phyloP scores from a whole-genome alignment of 805 yeast genomes.

The Ogataea trehaloabstinens region DNA sequence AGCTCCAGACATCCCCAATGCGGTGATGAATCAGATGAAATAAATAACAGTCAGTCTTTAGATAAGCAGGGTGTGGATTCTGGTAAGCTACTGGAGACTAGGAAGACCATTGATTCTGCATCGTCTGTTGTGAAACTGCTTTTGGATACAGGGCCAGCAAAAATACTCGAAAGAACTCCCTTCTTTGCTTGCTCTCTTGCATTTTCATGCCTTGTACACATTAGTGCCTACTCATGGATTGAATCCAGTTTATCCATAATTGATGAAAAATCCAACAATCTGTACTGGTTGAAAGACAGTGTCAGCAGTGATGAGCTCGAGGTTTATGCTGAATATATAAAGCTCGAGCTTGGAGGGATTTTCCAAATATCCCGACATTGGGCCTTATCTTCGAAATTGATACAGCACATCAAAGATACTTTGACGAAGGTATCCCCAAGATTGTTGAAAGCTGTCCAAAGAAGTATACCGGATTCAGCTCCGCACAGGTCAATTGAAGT shows the following conservation, averaged over 20 bases:
- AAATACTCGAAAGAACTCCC: conserved; percentile 46
- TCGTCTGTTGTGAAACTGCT: conserved; percentile 45
- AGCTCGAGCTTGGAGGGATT: conserved; percentile 47
- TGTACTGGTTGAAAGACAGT: conserved; percentile 22
- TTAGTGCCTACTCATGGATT: conserved; percentile 54
- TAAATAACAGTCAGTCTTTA: conserved; percentile 30
- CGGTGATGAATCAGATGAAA: conserved; percentile 28
- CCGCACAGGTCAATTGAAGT: conserved; percentile 6
- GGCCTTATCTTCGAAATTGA: conserved; percentile 46
- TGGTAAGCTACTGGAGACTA: conserved; percentile 48
- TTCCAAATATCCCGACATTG: conserved; percentile 51
- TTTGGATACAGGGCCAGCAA: conserved; percentile 46
- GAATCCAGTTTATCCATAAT: conserved; percentile 34
- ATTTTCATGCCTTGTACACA: conserved; percentile 49
- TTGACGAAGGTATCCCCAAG: conserved; percentile 41
- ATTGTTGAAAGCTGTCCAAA: conserved; percentile 36
- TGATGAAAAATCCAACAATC: conserved; percentile 9
- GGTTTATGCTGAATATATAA: conserved; percentile 46
- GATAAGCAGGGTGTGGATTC: conserved; percentile 38
- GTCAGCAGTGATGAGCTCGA: conserved; percentile 38
- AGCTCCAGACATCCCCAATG: conserved; percentile 41
- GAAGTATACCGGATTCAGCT: conserved; percentile 26
- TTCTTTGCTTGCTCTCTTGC: conserved; percentile 53
- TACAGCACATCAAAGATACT: conserved; percentile 46
- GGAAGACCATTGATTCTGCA: conserved; percentile 55